These are phyloP conservation scores for Talaromyces sp. DNA, from an alignment of 2,329 filamentous ascomycete species.

Conservation along the genomic window DNA sequence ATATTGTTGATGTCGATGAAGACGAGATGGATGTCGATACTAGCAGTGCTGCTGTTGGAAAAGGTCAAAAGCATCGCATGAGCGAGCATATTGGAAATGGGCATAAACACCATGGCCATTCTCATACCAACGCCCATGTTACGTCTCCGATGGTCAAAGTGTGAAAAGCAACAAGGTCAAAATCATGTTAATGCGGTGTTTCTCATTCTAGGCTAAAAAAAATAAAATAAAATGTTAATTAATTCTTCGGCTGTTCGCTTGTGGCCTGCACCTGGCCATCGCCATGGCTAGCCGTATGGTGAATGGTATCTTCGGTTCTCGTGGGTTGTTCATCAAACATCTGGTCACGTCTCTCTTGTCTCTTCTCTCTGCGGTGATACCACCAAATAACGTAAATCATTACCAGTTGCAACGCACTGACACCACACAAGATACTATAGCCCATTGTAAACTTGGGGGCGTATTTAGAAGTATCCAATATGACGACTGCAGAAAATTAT, in stretches of 20 bases:
- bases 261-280: background rate
- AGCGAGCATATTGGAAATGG: constrained; percentile 25
- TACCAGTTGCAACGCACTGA: constrained; percentile 14
- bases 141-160: background rate
- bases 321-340: background rate
- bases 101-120: constrained; percentile 17
- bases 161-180: background rate
- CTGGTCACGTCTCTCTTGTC: background rate
- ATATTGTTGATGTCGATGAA: constrained; percentile 28
- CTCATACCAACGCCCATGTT: background rate
- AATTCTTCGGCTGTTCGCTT: background rate
- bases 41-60: constrained; percentile 14
- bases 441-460: constrained; percentile 17
- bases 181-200: background rate
- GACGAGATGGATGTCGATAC: constrained; percentile 17
- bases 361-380: constrained; percentile 13
- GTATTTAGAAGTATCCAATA: constrained; percentile 17
- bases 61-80: constrained; percentile 23
- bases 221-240: background rate
- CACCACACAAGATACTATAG: constrained; percentile 15
- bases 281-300: background rate
- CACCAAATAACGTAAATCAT: constrained; percentile 18
- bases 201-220: background rate
- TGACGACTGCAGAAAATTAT: constrained; percentile 10
- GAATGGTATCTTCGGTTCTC: background rate